Evolutionary conservation across 2,329 filamentous ascomycete species (phyloP).

Genomic region (Tetracladium maxilliforme): DNA sequence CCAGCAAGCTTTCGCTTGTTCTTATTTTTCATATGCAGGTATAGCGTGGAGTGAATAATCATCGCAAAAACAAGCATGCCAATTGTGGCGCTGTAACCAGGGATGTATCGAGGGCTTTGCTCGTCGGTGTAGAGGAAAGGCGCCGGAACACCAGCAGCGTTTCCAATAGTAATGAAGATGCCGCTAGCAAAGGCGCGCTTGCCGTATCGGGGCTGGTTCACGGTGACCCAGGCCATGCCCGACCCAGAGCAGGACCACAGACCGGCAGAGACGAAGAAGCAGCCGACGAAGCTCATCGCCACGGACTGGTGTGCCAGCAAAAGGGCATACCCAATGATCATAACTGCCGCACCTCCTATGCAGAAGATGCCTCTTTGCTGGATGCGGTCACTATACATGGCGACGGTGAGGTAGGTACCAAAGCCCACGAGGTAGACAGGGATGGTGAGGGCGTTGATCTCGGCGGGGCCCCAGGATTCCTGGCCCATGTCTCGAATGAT

Average conservation of each 20-base stretch:
- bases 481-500: conserved; percentile 48
- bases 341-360: conserved; percentile 32
- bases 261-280: conserved; percentile 43
- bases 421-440: conserved; percentile 53
- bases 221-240: conserved; percentile 22
- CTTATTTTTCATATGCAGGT: conserved; percentile 10
- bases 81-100: conserved; percentile 35
- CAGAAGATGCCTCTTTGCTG: conserved; percentile 41
- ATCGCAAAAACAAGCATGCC: conserved; percentile 25
- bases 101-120: conserved; percentile 28
- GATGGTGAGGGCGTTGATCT: conserved; percentile 53
- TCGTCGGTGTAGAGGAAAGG: conserved; percentile 34
- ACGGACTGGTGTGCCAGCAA: conserved; percentile 32
- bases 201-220: conserved; percentile 44
- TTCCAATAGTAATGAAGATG: conserved; percentile 43
- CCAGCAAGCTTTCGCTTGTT: conserved; percentile 21
- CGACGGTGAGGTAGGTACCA: conserved; percentile 40
- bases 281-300: conserved; percentile 44
- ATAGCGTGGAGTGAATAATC: conserved; percentile 14
- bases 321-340: conserved; percentile 41
- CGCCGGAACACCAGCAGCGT: conserved; percentile 42
- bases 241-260: conserved; percentile 27
- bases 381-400: conserved; percentile 39
- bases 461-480: conserved; percentile 32
- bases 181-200: conserved; percentile 45